Base-by-base conservation (phyloP, 495 filamentous ascomycete species). In the Penicilliopsis zonata region DNA sequence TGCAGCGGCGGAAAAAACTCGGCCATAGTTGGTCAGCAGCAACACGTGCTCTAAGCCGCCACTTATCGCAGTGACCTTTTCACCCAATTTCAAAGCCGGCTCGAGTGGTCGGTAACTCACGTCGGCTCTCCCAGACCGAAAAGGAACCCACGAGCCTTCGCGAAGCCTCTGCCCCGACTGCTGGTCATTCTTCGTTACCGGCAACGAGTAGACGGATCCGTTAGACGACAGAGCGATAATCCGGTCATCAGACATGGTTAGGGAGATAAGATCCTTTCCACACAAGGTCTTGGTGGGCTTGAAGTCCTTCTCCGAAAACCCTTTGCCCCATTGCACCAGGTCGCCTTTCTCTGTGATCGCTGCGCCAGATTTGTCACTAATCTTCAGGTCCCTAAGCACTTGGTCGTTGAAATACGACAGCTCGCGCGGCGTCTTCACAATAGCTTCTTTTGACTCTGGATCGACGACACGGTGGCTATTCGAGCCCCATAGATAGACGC, bases 401-500 rank as follows among this genome's bases (percentile, higher is more conserved):
- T 76, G 69, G n/a, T 75, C 80, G 41, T 95, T 76, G 47, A 98
- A 98, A 49, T 77, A 93, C 4, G 69, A 39, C 45, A 96, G 73
- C 26, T 82, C 70, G 31, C 81, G 69, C 7, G 90, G 87, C 1
- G 67, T 74, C 52, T 92, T 94, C 42, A 98, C 68, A 27, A 74
- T 53, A 14, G 55, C 55, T 28, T 94, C 85, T 24, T 78, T 67
- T 4, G 80, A 90, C 37, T 80, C 82, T 1, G 88, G 86, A 17
- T 85, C 88, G 17, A 77, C 83, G 3, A 95, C 88, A 33, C 66
- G 62, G 23, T 87, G 82, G n/a, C 59, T 67, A 46, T 98, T 98
- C 2, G 79, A 81, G 10, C 90, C 90, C 88, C 90, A 98, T 17
- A 77, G 74, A 59, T 93, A 94, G 1, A 95, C 79, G 0, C 83